Conservation (phyloP, 192 early-diverging fungal genomes). For the Rhizophagus clarus region DNA sequence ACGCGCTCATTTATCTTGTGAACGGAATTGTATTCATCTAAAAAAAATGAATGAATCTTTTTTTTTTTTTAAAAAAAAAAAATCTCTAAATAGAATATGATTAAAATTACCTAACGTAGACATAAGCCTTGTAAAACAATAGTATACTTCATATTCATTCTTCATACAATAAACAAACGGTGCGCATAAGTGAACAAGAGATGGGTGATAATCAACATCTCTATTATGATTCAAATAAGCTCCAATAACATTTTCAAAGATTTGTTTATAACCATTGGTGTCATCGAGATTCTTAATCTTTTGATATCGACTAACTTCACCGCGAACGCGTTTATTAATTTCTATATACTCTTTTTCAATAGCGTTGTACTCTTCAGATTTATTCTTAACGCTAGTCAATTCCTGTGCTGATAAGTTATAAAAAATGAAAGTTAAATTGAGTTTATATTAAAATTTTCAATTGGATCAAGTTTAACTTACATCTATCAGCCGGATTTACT, state of each 20-base stretch:
- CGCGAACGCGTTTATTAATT: conserved; percentile 75
- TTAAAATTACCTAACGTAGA: conserved; percentile 58
- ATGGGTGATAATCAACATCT: conserved; percentile 74
- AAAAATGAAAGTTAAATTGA: background rate
- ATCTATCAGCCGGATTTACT: conserved; percentile 79
- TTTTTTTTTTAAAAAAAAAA: background rate
- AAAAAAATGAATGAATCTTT: background rate
- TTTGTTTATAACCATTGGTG: conserved; percentile 46
- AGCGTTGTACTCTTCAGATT: conserved; percentile 29
- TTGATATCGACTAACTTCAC: conserved; percentile 73
- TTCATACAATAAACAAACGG: conserved; percentile 79
- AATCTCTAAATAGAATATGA: background rate
- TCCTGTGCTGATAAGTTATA: conserved; percentile 58
- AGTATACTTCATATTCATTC: conserved; percentile 78
- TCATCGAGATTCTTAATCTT: conserved; percentile 41
- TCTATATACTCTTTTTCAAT: conserved; percentile 72
- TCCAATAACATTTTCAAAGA: conserved; percentile 86
- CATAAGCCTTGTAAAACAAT: conserved; percentile 80
- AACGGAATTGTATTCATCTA: conserved; percentile 70
- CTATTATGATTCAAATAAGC: conserved; percentile 82
- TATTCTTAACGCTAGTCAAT: conserved; percentile 58
- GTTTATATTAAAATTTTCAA: background rate
- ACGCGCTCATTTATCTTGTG: conserved; percentile 74
- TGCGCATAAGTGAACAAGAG: conserved; percentile 75
- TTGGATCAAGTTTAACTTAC: conserved; percentile 46